Percentiles rank a stretch among this genome's conserved stretches.
These are phyloP conservation scores for Trametes cingulata DNA, from an alignment of 768 basidiomycete species.

Conservation along the genomic window DNA sequence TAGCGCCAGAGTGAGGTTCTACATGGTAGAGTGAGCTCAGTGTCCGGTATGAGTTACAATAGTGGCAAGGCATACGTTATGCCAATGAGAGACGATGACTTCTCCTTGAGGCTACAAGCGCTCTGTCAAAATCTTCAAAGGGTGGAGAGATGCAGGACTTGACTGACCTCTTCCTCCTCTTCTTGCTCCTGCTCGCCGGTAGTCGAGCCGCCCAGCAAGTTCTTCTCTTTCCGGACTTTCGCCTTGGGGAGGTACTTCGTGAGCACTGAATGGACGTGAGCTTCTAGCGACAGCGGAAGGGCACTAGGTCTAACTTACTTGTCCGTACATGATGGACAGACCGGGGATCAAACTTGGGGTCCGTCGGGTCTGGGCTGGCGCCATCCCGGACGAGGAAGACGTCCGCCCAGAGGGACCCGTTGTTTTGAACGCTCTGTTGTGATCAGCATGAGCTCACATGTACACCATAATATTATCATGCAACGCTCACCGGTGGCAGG, in stretches of 20 bases:
- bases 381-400: constrained; percentile 71
- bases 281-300: background rate
- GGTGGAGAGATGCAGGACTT: background rate
- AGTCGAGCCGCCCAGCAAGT: constrained; percentile 53
- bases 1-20: constrained; percentile 89
- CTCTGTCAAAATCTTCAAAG: background rate
- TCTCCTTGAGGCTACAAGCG: constrained; percentile 42
- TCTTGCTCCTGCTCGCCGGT: constrained; percentile 38
- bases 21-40: constrained; percentile 3
- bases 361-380: constrained; percentile 63
- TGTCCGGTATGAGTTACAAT: background rate
- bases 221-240: constrained; percentile 82
- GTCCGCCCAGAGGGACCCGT: constrained; percentile 84
- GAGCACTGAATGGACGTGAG: constrained; percentile 52
- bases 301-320: constrained; percentile 45
- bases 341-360: constrained; percentile 49
- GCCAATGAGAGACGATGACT: constrained; percentile 82
- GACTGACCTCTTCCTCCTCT: constrained; percentile 53
- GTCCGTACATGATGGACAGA: constrained; percentile 75
- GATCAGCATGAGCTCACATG: background rate
- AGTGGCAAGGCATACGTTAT: constrained; percentile 46
- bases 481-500: constrained; percentile 61
- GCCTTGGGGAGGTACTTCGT: constrained; percentile 79
- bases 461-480: background rate
- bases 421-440: constrained; percentile 67